Evolutionary conservation across 192 early-diverging fungal genomes (phyloP).

Genomic region (Physocladia obscura): DNA sequence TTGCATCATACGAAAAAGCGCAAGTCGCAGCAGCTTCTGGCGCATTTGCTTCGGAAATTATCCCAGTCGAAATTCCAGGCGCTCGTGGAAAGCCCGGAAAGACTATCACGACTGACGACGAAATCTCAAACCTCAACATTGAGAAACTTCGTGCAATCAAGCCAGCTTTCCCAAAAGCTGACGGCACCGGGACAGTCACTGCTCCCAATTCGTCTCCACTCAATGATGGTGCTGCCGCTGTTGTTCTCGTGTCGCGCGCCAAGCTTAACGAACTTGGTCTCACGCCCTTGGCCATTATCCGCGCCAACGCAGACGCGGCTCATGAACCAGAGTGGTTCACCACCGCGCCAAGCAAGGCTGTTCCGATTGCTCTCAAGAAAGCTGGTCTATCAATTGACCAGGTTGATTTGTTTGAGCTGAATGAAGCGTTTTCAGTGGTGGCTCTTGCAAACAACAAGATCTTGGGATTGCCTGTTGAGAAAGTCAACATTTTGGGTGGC

Average conservation of each 20-base stretch:
- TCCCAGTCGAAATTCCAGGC: constrained; percentile 78
- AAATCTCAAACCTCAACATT: constrained; percentile 75
- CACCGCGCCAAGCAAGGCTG: constrained; percentile 87
- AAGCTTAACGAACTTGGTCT: constrained; percentile 73
- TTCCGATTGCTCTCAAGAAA: constrained; percentile 86
- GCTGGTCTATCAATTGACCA: constrained; percentile 74
- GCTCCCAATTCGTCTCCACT: constrained; percentile 90
- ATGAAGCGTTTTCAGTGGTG: constrained; percentile 98
- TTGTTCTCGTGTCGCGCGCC: constrained; percentile 79
- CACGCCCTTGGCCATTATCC: constrained; percentile 82
- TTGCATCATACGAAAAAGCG: constrained; percentile 80
- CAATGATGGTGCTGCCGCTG: constrained; percentile 90
- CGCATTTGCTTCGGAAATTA: constrained; percentile 78
- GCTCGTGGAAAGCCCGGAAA: constrained; percentile 83
- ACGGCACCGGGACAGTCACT: constrained; percentile 84
- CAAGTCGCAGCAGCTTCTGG: constrained; percentile 81
- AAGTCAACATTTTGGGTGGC: constrained; percentile 92
- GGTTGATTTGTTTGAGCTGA: constrained; percentile 91
- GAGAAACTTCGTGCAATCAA: constrained; percentile 86
- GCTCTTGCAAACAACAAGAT: constrained; percentile 84
- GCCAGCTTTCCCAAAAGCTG: constrained; percentile 74
- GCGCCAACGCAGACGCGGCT: constrained; percentile 89
- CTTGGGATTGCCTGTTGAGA: constrained; percentile 67
- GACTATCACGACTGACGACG: constrained; percentile 74
- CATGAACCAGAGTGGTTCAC: constrained; percentile 88